phyloP scores from a whole-genome alignment of 805 yeast species.

The Myxozyma nipponensis region DNA sequence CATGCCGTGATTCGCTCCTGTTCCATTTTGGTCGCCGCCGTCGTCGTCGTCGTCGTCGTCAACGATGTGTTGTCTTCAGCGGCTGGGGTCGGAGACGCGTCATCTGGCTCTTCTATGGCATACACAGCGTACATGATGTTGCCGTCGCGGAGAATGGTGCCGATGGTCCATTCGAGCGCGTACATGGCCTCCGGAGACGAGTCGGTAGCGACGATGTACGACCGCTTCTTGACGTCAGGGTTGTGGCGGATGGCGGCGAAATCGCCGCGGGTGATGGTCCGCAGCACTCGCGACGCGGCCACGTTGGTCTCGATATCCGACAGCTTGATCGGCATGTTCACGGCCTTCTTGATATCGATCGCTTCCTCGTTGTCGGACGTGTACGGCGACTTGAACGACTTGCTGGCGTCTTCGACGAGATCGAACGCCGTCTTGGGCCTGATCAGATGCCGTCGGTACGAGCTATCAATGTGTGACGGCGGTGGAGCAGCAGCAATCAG shows the following conservation, averaged over 20 bases:
- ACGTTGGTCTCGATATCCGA: conserved; percentile 55
- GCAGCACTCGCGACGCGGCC: conserved; percentile 55
- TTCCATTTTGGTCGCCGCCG: conserved; percentile 35
- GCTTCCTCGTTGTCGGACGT: conserved; percentile 65
- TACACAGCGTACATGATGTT: conserved; percentile 69
- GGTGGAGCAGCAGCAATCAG: conserved; percentile 30
- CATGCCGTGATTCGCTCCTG: conserved; percentile 38
- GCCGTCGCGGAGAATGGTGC: conserved; percentile 77
- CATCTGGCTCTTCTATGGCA: conserved; percentile 38
- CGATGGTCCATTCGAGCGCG: conserved; percentile 85
- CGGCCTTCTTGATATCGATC: conserved; percentile 58
- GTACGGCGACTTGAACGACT: conserved; percentile 47
- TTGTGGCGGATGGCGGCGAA: conserved; percentile 47
- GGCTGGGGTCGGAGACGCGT: conserved; percentile 4
- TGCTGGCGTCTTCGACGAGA: conserved; percentile 29
- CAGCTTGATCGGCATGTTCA: conserved; percentile 48
- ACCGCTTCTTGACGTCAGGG: conserved; percentile 39
- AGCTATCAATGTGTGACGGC: conserved; percentile 39
- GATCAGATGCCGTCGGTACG: conserved; percentile 56
- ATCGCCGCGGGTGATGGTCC: conserved; percentile 66
- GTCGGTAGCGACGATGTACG: conserved; percentile 76
- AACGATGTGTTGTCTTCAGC: not conserved
- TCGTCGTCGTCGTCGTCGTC: conserved; percentile 1
- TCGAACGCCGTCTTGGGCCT: conserved; percentile 51
- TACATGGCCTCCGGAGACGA: conserved; percentile 75